Evolutionary conservation across 805 yeast genomes (phyloP).

Genomic region (Myxozyma sirexii): DNA sequence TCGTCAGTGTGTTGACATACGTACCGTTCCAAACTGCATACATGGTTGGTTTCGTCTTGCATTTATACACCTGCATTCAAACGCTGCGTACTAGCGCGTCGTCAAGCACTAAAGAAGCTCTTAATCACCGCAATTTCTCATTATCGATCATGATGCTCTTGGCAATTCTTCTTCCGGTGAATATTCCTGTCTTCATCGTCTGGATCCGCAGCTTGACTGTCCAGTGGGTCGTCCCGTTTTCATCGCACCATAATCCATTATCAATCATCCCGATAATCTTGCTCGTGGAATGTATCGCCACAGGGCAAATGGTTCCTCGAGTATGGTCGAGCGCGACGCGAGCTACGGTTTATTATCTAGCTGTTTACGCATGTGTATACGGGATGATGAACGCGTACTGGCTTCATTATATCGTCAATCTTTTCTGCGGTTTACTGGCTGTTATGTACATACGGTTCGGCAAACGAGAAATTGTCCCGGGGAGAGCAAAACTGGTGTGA

Average conservation of each 20-base stretch:
- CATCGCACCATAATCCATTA: conserved; percentile 81
- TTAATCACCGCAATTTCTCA: conserved; percentile 57
- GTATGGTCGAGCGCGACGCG: conserved; percentile 44
- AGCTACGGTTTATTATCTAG: conserved; percentile 53
- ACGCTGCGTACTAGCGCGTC: conserved; percentile 9
- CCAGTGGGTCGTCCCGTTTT: conserved; percentile 80
- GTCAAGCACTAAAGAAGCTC: background rate
- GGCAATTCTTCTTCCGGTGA: conserved; percentile 79
- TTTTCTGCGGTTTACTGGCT: conserved; percentile 44
- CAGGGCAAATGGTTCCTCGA: conserved; percentile 53
- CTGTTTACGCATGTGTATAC: conserved; percentile 64
- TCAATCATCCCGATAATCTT: conserved; percentile 74
- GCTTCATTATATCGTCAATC: conserved; percentile 75
- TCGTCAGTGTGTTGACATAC: conserved; percentile 58
- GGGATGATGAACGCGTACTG: conserved; percentile 84
- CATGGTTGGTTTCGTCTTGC: conserved; percentile 61
- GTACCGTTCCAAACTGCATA: conserved; percentile 83
- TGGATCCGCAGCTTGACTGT: conserved; percentile 78
- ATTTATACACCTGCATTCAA: conserved; percentile 53
- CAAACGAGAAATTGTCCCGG: background rate
- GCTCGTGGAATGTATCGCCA: conserved; percentile 56
- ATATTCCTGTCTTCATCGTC: conserved; percentile 75
- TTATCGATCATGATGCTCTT: conserved; percentile 65
- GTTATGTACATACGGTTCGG: conserved; percentile 17
- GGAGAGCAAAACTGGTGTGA: no score